Percentiles rank a stretch among this genome's conserved stretches.
Conservation (phyloP, 139 green algal species). For the Chlamydomonas incerta region DNA sequence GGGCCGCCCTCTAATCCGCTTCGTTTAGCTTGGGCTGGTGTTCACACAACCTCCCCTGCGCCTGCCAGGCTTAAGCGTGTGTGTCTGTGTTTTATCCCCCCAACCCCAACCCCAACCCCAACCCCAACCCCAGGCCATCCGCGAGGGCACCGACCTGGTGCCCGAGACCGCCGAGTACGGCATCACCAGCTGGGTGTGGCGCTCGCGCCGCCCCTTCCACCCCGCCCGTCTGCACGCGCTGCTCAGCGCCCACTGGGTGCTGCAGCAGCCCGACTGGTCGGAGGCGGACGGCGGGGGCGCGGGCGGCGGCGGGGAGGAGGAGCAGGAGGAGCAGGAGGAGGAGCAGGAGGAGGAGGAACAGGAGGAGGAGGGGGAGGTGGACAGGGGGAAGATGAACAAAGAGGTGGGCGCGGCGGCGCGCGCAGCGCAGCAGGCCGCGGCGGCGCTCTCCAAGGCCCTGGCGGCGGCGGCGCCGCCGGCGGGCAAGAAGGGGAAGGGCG, state of each 20-base stretch:
- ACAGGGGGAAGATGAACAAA: background rate
- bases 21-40: too few relatives aligned
- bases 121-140: conserved; percentile 41
- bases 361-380: background rate
- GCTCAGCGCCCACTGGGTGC: conserved; percentile 60
- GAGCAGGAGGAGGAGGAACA: background rate
- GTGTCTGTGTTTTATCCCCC: too few relatives aligned
- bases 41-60: too few relatives aligned
- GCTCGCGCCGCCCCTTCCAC: conserved; percentile 79
- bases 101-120: too few relatives aligned
- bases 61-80: too few relatives aligned
- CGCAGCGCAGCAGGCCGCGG: conserved; percentile 14
- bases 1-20: too few relatives aligned
- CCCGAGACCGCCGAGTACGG: conserved; percentile 77
- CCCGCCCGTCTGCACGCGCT: conserved; percentile 70
- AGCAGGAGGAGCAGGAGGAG: background rate
- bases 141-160: conserved; percentile 45
- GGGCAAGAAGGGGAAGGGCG: background rate
- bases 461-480: too few relatives aligned
- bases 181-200: conserved; percentile 81
- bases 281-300: conserved; percentile 38
- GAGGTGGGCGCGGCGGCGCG: conserved; percentile 1
- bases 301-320: background rate
- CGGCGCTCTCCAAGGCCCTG: background rate
- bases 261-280: conserved; percentile 70